These are phyloP conservation scores for Fusarium domesticum DNA, from an alignment of 2,329 filamentous ascomycete genomes.

Conservation along the genomic window DNA sequence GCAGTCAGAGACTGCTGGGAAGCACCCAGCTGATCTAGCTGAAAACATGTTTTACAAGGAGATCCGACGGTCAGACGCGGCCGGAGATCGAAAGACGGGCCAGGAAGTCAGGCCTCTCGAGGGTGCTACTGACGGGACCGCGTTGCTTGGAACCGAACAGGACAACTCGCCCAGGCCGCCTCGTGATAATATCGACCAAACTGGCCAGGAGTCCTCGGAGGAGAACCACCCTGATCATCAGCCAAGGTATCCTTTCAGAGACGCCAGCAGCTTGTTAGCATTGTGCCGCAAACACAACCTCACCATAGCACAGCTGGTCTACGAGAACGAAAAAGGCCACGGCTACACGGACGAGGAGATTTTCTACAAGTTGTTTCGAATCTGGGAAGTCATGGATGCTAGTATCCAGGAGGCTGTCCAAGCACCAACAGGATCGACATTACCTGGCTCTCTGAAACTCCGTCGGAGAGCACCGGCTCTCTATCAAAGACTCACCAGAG, in stretches of 20 bases:
- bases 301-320: constrained; percentile 50
- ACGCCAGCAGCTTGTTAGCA: constrained; percentile 44
- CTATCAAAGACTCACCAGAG: constrained; percentile 44
- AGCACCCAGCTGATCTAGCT: constrained; percentile 46
- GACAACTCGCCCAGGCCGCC: not conserved
- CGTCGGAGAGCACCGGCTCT: constrained; percentile 46
- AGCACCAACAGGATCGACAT: constrained; percentile 39
- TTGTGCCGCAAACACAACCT: constrained; percentile 50
- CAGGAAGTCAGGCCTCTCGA: constrained; percentile 41
- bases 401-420: constrained; percentile 50
- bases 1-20: constrained; percentile 18
- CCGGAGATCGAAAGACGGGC: constrained; percentile 44
- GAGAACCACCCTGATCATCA: constrained; percentile 28
- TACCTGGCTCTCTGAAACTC: constrained; percentile 48
- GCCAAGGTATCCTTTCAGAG: constrained; percentile 47
- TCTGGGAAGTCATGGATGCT: constrained; percentile 52
- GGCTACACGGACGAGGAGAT: constrained; percentile 50
- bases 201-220: constrained; percentile 2
- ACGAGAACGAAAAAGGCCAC: constrained; percentile 51
- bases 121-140: constrained; percentile 9
- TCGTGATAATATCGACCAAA: not conserved
- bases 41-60: constrained; percentile 54
- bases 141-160: constrained; percentile 8
- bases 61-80: constrained; percentile 45
- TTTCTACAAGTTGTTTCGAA: constrained; percentile 44